These are phyloP conservation scores for Leccinum variicolor DNA, from an alignment of 768 basidiomycete species.

Conservation along the genomic window DNA sequence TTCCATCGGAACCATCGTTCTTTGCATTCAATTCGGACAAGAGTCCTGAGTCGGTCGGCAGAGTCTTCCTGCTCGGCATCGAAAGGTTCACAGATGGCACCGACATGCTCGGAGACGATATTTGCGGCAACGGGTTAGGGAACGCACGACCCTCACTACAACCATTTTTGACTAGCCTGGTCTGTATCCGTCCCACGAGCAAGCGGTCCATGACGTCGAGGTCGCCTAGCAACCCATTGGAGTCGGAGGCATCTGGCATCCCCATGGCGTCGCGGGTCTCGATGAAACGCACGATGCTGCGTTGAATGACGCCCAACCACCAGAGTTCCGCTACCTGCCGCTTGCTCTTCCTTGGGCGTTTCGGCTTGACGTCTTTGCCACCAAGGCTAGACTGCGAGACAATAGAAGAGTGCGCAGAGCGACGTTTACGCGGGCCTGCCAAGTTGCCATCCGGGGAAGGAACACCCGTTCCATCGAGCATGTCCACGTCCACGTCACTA, in stretches of 20 bases:
- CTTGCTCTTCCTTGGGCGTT: conserved; percentile 31
- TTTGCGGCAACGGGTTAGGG: conserved; percentile 20
- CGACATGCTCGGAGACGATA: conserved; percentile 24
- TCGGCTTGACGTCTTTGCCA: conserved; percentile 21
- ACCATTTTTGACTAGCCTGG: conserved; percentile 31
- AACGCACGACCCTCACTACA: conserved; percentile 21
- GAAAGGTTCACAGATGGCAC: conserved; percentile 18
- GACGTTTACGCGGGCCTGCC: conserved; percentile 28
- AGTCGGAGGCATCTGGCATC: neutral
- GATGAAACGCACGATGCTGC: conserved; percentile 30
- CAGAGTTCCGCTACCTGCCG: conserved; percentile 33
- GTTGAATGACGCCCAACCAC: conserved; percentile 36
- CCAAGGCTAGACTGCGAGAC: conserved; percentile 17
- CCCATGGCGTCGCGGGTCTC: conserved; percentile 11
- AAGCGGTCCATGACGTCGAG: conserved; percentile 31
- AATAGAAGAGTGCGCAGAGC: conserved; percentile 31
- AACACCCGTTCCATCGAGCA: conserved; percentile 27
- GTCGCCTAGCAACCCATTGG: conserved; percentile 2
- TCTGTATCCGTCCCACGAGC: conserved; percentile 33
- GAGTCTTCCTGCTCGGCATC: conserved; percentile 7
- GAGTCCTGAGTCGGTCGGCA: neutral
- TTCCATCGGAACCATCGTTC: neutral
- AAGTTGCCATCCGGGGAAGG: neutral
- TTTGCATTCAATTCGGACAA: neutral
- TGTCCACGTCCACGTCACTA: conserved; percentile 21